Conservation (phyloP, 805 yeast species). For the Lipomyces kockii region DNA sequence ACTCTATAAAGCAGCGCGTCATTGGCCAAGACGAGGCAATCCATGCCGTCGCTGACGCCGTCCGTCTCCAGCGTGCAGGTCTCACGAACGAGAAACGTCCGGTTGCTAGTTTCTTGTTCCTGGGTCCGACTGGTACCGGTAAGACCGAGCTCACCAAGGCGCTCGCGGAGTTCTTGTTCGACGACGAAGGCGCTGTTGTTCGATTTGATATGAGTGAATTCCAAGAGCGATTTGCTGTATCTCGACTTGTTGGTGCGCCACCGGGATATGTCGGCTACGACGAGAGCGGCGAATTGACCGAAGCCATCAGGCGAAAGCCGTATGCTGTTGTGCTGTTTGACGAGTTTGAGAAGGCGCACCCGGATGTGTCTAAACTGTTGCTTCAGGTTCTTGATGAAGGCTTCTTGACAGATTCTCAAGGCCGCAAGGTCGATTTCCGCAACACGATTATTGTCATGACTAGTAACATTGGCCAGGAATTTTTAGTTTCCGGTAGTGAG, state of each 20-base stretch:
- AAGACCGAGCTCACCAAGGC: constrained; percentile 95
- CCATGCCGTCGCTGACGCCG: constrained; percentile 87
- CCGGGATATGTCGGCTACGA: constrained; percentile 98
- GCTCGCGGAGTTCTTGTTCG: constrained; percentile 88
- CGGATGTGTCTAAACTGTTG: constrained; percentile 87
- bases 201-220: constrained; percentile 98
- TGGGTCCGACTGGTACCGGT: constrained; percentile 99
- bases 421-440: constrained; percentile 90
- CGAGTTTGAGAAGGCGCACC: constrained; percentile 96
- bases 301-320: constrained; percentile 93
- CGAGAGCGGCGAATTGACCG: constrained; percentile 91
- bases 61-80: constrained; percentile 95
- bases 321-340: constrained; percentile 91
- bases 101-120: constrained; percentile 92
- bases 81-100: constrained; percentile 93
- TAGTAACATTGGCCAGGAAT: constrained; percentile 93
- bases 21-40: constrained; percentile 97
- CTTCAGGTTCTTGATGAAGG: constrained; percentile 96
- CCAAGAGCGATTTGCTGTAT: constrained; percentile 90
- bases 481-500: constrained; percentile 66
- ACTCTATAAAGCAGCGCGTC: constrained; percentile 72
- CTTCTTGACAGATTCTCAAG: constrained; percentile 90
- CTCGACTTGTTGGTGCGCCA: constrained; percentile 94
- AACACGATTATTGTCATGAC: constrained; percentile 97
- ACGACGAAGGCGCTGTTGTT: constrained; percentile 82